Evolutionary conservation across 345 rosid genomes (phyloP), one percentile per base, ranked within the genome.

Genomic region (Bruguiera sexangula): DNA sequence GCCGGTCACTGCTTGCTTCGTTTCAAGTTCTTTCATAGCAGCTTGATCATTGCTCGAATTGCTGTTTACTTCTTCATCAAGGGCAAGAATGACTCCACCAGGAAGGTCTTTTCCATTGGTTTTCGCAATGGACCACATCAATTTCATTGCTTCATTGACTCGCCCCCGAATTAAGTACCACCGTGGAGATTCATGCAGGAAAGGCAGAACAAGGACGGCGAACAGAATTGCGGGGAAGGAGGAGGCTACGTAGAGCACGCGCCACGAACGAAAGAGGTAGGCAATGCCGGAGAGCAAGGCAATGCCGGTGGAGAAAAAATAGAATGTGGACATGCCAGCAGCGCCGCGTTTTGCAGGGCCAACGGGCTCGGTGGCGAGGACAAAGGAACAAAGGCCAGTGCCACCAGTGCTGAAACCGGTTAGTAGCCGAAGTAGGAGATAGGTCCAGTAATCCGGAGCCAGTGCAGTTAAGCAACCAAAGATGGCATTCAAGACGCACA

Each of bases 361-460:
- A 0, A 94, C 31, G 0, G 98, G 95, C 63, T 94, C 98, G 0
- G 97, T 94, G 69, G 97, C 84, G 3, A 94, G 85, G 24, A 94
- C 97, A 1, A 94, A 94, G 50, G 97, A 86, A 6, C 91, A 88
- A 21, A 94, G 75, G 67, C 97, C 98, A 0, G 88, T 96, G 4
- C 98, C 98, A 5, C 98, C 98, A 0, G 93, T 88, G 86, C 98
- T 94, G 79, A 91, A 88, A 26, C 98, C 97, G 0, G 98, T 94
- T 7, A 88, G 82, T 63, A 89, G 63, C 0, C 98, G 85, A 51
- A 94, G 93, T 9, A 84, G 51, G 62, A 84, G 81, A 64, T 94
- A 94, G 64, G 70, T 81, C 76, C 77, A 73, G 82, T 88, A 94
- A 83, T 85, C 75, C 3, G 97, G 96, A 6, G 96, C 80, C 1